Evolutionary conservation across 1,284 basidiomycete species (phyloP), one percentile per base, ranked within the genome.

Genomic region (Pholiota adiposa): DNA sequence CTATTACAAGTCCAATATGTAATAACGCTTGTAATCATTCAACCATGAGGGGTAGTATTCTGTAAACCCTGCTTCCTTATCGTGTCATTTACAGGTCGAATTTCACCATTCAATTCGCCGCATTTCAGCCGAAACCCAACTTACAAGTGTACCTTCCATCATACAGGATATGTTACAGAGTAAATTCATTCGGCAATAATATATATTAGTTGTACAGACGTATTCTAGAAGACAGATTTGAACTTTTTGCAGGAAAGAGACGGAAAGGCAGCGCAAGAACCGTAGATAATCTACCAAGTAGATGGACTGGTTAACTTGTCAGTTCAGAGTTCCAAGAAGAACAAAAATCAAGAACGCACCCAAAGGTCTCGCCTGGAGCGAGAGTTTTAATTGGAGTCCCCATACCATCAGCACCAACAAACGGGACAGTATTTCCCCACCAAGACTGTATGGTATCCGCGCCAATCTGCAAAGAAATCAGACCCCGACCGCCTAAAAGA

Each of bases 351-450:
- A 27, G 36, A 11, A 34, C 58, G 21, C 38, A 63, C 62, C 62
- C 58, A 25, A 60, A 63, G 16, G 59, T 60, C 43, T 60, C 19
- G 16, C 62, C 62, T 16, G 62, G 58, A 21, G 58, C 58, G 16
- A 63, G 59, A 16, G 44, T 21, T 14, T 34, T 44, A 36, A 63
- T 58, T 1, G 62, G 62, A n/a, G 54, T 58, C 19, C 59, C 62
- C 3, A 19, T n/a, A n/a, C 50, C 41, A 18, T 54, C 53, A 1
- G 34, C 38, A 11, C 76, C 78, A 1, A 53, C 63, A 41, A 74
- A 72, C 4, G 69, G 63, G 58, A 82, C 70, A 38, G 73, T 80
- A 63, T 84, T 86, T 8, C 83, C 70, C 44, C 19, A 57, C 50
- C 50, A 51, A 34, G 6, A 11, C 49, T 25, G 21, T 40, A 40